Percentiles rank a stretch among this genome's conserved stretches.
Conservation (phyloP, 78 protist species). For the Chrysochromulina parva region DNA sequence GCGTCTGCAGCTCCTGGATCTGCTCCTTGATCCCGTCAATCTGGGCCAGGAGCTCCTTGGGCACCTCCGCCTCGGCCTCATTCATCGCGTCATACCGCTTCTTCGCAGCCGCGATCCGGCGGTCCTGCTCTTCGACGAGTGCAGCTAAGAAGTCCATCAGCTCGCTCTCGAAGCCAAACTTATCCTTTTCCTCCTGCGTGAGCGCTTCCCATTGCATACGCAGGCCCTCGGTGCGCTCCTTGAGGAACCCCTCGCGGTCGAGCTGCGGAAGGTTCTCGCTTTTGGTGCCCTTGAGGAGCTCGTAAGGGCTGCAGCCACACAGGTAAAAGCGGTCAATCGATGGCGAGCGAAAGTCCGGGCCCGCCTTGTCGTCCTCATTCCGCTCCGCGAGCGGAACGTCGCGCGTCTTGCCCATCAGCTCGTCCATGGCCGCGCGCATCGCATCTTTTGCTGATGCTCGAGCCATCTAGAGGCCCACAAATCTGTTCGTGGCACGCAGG, state of each 20-base stretch:
- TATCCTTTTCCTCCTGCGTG: not conserved
- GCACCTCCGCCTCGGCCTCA: not conserved
- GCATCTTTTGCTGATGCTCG: too few relatives aligned
- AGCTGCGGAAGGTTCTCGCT: slow-evolving; percentile 4
- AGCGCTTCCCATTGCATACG: not conserved
- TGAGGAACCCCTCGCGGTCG: not conserved
- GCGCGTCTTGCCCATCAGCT: slow-evolving; percentile 21
- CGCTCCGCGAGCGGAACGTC: not conserved
- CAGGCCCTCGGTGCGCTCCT: not conserved
- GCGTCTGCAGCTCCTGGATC: slow-evolving; percentile 17
- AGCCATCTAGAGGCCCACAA: too few relatives aligned
- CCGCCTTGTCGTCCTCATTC: too few relatives aligned
- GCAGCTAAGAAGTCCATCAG: not conserved
- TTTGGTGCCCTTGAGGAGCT: not conserved
- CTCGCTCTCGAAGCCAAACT: slow-evolving; percentile 16
- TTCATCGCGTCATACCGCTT: not conserved
- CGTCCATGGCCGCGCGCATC: slow-evolving; percentile 13
- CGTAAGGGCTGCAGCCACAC: slow-evolving; percentile 18
- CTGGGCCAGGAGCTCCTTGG: not conserved
- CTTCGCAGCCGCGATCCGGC: not conserved
- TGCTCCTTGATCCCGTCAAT: not conserved
- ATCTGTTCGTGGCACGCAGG: too few relatives aligned
- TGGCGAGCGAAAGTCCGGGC: not conserved
- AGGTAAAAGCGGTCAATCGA: not conserved
- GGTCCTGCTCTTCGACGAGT: slow-evolving; percentile 21